Base-by-base conservation (phyloP, 148 eudicot species). In the Amaranthus hypochondriacus region DNA sequence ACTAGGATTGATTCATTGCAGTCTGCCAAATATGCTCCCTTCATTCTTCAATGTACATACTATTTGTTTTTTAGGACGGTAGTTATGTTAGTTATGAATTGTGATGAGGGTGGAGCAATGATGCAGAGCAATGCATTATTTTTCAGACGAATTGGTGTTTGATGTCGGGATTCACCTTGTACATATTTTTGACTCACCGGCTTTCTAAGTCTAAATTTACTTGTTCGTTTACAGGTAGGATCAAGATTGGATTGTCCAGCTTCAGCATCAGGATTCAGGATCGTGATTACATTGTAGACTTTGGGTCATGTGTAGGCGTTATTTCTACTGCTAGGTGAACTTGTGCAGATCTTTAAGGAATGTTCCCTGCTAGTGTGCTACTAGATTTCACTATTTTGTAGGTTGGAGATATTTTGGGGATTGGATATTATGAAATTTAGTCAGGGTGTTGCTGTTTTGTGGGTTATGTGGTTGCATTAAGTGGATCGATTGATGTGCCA, bases 341-440 rank as follows among this genome's bases (percentile, higher is more conserved):
- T 58, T 12, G 14, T 73, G 73, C 73, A 78, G 60, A 72, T 39
- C 59, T n/a, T 73, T 72, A 58, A n/a, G 66, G 67, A 28, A 58
- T 12, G 68, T 61, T 50, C 10, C 6, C 43, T 76, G 11, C 39
- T 69, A 48, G 57, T 57, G 52, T 70, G 62, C 62, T 62, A 9
- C 55, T 62, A 48, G 75, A 70, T 66, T 52, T 28, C 0, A 28
- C 3, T 60, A 69, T 48, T 69, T 9, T 44, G 74, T 70, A 77
- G 74, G 66, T 55, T 58, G 46, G 66, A 42, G 46, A 14, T 63
- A 63, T 39, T 48, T 62, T 69, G n/a, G 65, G 69, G 65, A 49
- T 47, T 39, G 48, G 63, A 5, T 62, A 52, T 70, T 62, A 60
- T 62, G 69, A 59, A 8, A 50, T 76, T 28, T 51, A 46, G 70